Conservation (phyloP, 192 early-diverging fungal genomes). For the Linnemannia hyalina region DNA sequence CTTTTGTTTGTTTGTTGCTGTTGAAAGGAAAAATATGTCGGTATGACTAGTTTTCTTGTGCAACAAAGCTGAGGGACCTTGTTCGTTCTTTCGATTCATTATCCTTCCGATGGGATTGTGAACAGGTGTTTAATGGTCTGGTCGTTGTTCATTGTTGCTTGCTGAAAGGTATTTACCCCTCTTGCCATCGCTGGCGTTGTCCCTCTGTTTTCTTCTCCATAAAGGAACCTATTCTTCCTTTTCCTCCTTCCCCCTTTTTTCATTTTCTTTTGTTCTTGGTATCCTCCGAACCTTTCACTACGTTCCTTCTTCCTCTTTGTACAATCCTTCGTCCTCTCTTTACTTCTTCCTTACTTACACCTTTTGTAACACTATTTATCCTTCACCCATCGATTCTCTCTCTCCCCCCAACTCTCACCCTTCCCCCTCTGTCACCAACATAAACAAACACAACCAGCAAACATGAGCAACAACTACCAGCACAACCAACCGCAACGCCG, state of each 20-base stretch:
- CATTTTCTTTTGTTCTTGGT: background rate
- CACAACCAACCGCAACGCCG: background rate
- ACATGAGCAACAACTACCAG: background rate
- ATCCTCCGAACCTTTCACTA: background rate
- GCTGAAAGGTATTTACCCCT: too few species aligned
- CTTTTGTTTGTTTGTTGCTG: background rate
- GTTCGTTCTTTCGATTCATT: background rate
- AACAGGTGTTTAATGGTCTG: background rate
- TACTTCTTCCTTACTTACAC: background rate
- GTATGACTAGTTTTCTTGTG: background rate
- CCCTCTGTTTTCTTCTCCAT: conserved; percentile 1
- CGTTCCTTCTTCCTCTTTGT: background rate
- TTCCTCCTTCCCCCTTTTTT: background rate
- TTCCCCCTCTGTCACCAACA: background rate
- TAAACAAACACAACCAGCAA: background rate
- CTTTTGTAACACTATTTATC: background rate
- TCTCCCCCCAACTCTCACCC: background rate
- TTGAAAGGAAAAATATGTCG: background rate
- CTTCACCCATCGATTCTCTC: background rate
- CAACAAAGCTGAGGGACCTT: background rate
- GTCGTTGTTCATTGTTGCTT: background rate
- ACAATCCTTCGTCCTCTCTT: background rate
- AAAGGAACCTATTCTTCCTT: background rate
- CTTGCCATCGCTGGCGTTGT: too few species aligned
- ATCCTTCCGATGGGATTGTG: background rate